phyloP scores from a whole-genome alignment of 2,329 filamentous ascomycete species.

The Botrytis galanthina region DNA sequence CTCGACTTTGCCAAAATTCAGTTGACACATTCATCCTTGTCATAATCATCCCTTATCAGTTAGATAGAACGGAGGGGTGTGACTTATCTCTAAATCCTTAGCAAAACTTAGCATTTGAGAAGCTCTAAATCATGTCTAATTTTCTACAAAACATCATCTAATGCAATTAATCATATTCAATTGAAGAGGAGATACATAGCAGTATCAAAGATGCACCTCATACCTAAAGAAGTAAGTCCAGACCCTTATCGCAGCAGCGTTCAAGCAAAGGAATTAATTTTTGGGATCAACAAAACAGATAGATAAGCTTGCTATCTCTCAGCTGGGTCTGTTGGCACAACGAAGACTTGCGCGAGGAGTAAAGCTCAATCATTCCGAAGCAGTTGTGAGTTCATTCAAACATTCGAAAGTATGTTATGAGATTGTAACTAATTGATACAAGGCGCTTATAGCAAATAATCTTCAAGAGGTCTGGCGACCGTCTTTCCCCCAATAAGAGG shows the following conservation, averaged over 20 bases:
- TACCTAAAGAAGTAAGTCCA: conserved; percentile 59
- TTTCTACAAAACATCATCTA: background rate
- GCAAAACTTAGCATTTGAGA: background rate
- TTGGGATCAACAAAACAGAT: conserved; percentile 53
- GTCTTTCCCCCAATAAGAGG: background rate
- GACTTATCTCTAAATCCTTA: conserved; percentile 1
- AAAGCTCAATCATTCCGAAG: conserved; percentile 86
- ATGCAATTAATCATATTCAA: conserved; percentile 12
- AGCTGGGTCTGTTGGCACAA: conserved; percentile 85
- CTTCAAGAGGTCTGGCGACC: conserved; percentile 68
- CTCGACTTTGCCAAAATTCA: background rate
- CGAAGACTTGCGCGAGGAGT: conserved; percentile 83
- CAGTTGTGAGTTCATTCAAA: conserved; percentile 56
- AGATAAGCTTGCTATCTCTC: conserved; percentile 92
- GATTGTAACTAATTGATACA: conserved; percentile 20
- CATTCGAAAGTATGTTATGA: background rate
- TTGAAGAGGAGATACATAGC: background rate
- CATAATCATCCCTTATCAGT: conserved; percentile 3
- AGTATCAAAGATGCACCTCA: conserved; percentile 45
- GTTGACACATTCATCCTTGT: conserved; percentile 14
- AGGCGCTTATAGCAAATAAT: conserved; percentile 82
- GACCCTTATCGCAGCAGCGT: background rate
- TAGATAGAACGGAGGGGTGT: background rate
- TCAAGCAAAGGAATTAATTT: conserved; percentile 1
- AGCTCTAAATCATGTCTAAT: background rate